Evolutionary conservation across 75 land plant genomes (phyloP).

Genomic region (Isoetes taiwanensis): DNA sequence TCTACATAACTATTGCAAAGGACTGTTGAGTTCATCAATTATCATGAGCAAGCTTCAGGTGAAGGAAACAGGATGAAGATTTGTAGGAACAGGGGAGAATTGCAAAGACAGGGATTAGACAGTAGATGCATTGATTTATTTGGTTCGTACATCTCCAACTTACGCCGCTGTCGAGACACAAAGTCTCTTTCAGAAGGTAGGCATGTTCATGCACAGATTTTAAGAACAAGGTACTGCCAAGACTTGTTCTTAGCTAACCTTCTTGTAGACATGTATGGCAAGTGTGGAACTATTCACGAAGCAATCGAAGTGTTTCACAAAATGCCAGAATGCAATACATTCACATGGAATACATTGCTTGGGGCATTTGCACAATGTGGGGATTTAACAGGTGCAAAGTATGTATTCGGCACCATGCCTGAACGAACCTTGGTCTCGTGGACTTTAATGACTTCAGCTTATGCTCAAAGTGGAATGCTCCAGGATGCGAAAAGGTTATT

Average conservation of each 20-base stretch:
- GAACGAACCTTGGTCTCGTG: constrained; percentile 43
- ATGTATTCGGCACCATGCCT: constrained; percentile 44
- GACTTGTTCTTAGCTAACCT: constrained; percentile 36
- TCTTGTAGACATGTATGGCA: constrained; percentile 29
- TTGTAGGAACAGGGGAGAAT: no score
- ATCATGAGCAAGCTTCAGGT: no score
- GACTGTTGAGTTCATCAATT: no score
- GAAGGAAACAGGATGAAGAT: no score
- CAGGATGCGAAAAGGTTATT: constrained; percentile 35
- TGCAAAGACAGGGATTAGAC: no score
- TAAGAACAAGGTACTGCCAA: constrained; percentile 24
- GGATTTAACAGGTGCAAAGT: constrained; percentile 22
- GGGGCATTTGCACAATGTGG: constrained; percentile 24
- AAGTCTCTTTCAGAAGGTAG: no score
- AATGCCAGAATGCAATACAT: constrained; percentile 30
- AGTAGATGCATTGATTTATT: no score
- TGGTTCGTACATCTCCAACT: no score
- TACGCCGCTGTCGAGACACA: no score
- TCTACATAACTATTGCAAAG: no score
- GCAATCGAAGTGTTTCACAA: constrained; percentile 17
- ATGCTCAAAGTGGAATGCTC: constrained; percentile 16
- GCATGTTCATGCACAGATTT: constrained; percentile 26
- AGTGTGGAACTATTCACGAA: constrained; percentile 14
- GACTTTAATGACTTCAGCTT: constrained; percentile 43
- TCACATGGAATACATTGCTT: constrained; percentile 39